Conservation (phyloP, 257 asterid genomes). For the Ballota nigra region DNA sequence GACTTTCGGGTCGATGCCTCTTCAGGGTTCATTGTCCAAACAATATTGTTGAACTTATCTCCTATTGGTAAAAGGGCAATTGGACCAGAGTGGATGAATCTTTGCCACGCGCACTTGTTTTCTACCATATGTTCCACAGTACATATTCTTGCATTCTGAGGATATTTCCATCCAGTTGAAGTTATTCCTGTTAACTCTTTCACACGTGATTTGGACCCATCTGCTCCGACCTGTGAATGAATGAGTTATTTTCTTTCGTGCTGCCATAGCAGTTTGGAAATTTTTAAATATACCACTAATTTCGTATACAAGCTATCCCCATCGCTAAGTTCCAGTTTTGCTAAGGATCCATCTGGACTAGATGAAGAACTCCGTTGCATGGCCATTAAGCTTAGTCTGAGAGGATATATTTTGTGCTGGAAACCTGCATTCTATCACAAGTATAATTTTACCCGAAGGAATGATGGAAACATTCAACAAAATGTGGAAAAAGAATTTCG, state of each 20-base stretch:
- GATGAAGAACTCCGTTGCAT: conserved; percentile 45
- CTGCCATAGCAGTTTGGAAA: not conserved
- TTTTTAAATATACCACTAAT: conserved; percentile 61
- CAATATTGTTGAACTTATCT: conserved; percentile 82
- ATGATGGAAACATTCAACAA: not conserved
- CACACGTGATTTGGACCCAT: conserved; percentile 90
- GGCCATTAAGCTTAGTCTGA: conserved; percentile 66
- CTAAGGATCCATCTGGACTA: conserved; percentile 47
- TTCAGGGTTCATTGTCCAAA: conserved; percentile 93
- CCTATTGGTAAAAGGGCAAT: conserved; percentile 92
- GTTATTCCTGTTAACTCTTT: conserved; percentile 85
- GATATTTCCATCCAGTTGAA: conserved; percentile 91
- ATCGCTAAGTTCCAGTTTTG: conserved; percentile 70
- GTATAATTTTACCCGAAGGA: not conserved
- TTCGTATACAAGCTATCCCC: conserved; percentile 73
- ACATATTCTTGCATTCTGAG: conserved; percentile 88
- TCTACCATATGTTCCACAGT: conserved; percentile 67
- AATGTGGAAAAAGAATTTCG: too few relatives aligned
- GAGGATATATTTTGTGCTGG: conserved; percentile 63
- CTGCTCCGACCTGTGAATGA: conserved; percentile 79
- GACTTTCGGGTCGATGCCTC: conserved; percentile 64
- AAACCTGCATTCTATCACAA: conserved; percentile 51
- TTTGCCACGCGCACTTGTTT: conserved; percentile 87
- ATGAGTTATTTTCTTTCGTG: conserved; percentile 7
- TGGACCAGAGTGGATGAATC: conserved; percentile 86